Conservation (phyloP, 1,139 yeast species). For the Debaryomyces nepalensis region DNA sequence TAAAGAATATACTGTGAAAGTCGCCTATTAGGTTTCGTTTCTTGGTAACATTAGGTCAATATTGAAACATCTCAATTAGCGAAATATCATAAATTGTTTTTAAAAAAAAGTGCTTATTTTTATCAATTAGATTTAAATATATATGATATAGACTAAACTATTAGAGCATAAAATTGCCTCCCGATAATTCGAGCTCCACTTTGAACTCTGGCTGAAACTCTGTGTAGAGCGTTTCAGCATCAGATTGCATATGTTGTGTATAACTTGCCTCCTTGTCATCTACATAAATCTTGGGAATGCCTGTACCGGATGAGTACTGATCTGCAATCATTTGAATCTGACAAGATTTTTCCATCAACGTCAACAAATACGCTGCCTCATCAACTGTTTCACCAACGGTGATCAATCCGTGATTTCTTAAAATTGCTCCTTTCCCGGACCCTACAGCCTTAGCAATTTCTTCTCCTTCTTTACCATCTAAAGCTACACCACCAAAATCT, state of each 20-base stretch:
- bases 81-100: too few relatives aligned
- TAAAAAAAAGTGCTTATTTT: too few relatives aligned
- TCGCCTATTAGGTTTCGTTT: too few relatives aligned
- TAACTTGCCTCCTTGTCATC: slow-evolving; percentile 66
- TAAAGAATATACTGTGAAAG: too few relatives aligned
- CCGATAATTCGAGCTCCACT: slow-evolving; percentile 18
- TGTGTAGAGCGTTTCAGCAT: slow-evolving; percentile 63
- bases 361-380: slow-evolving; percentile 77
- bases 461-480: slow-evolving; percentile 69
- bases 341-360: slow-evolving; percentile 69
- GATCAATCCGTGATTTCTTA: slow-evolving; percentile 78
- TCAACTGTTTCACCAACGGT: slow-evolving; percentile 82
- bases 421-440: slow-evolving; percentile 62
- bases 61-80: too few relatives aligned
- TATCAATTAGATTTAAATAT: too few relatives aligned
- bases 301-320: slow-evolving; percentile 22
- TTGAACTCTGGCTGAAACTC: slow-evolving; percentile 64
- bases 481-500: slow-evolving; percentile 79
- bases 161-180: too few relatives aligned
- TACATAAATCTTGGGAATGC: slow-evolving; percentile 28
- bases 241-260: slow-evolving; percentile 60
- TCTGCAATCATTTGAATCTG: slow-evolving; percentile 63
- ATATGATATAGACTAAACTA: too few relatives aligned
- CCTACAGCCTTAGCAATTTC: slow-evolving; percentile 72
- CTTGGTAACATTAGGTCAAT: too few relatives aligned